Conservation (phyloP, 2,329 filamentous ascomycete species). For the Hypoxylon sp. region DNA sequence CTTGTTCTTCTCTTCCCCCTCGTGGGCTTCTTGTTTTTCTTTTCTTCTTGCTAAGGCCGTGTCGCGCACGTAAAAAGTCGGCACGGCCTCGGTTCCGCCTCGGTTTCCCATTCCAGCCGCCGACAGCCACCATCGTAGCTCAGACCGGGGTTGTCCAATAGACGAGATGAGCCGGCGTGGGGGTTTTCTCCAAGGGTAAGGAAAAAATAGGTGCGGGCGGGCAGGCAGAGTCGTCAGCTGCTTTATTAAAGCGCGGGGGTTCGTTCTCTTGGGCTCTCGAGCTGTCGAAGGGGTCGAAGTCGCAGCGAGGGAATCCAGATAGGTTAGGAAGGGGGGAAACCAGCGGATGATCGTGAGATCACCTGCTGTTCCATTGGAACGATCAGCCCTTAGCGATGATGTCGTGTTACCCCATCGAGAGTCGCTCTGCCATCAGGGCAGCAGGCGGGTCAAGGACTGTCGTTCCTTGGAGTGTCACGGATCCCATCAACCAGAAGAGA, state of each 20-base stretch:
- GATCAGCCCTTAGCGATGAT: constrained; percentile 27
- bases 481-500: constrained; percentile 13
- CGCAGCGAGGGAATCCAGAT: constrained; percentile 17
- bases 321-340: constrained; percentile 16
- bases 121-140: constrained; percentile 30
- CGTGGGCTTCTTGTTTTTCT: constrained; percentile 7
- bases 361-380: constrained; percentile 24
- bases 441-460: constrained; percentile 23
- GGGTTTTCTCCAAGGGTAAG: constrained; percentile 31
- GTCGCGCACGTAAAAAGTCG: constrained; percentile 6
- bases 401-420: constrained; percentile 28
- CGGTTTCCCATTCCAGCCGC: constrained; percentile 37
- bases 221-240: constrained; percentile 35
- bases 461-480: constrained; percentile 26
- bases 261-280: neutral
- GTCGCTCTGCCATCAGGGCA: constrained; percentile 24
- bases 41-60: constrained; percentile 11
- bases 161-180: constrained; percentile 37
- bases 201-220: constrained; percentile 12
- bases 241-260: constrained; percentile 24
- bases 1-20: neutral
- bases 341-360: constrained; percentile 33
- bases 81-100: constrained; percentile 31
- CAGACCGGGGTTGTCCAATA: constrained; percentile 31
- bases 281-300: constrained; percentile 10